Conservation (phyloP, 768 basidiomycete species). For the Galerina marginata region DNA sequence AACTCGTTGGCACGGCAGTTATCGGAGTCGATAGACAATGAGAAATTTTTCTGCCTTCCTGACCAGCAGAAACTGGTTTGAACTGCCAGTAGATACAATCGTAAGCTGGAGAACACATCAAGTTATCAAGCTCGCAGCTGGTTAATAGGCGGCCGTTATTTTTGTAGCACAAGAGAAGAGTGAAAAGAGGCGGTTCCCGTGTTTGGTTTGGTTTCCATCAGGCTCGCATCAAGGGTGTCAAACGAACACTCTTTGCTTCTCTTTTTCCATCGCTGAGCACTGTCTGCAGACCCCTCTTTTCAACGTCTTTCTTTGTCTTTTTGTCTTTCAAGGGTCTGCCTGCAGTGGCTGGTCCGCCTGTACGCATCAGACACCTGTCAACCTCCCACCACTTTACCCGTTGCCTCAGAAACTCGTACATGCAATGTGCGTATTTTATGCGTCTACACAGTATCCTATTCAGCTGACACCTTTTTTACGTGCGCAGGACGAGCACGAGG, state of each 20-base stretch:
- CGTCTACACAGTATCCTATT: neutral
- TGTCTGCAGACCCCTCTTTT: constrained; percentile 12
- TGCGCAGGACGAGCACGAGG: constrained; percentile 34
- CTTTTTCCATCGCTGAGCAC: neutral
- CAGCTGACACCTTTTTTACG: neutral
- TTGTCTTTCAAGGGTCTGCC: constrained; percentile 2
- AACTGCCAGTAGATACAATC: too few species aligned
- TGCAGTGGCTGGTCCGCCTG: constrained; percentile 25
- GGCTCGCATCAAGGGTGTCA: neutral
- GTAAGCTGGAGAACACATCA: too few species aligned
- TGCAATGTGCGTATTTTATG: constrained; percentile 21
- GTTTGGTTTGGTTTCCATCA: constrained; percentile 17
- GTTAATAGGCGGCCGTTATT: too few species aligned
- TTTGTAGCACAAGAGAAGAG: neutral
- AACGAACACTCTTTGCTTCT: constrained; percentile 1
- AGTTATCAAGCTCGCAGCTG: too few species aligned
- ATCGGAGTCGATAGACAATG: too few species aligned
- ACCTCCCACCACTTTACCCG: constrained; percentile 3
- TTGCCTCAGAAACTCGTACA: constrained; percentile 3
- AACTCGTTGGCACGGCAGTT: too few species aligned
- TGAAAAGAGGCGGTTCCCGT: constrained; percentile 12
- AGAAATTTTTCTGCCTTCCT: too few species aligned
- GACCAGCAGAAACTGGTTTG: too few species aligned
- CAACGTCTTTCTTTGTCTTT: constrained; percentile 7
- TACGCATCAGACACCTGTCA: constrained; percentile 20